Base-by-base conservation (phyloP, 768 basidiomycete species). In the Rhizopogon vesiculosus region DNA sequence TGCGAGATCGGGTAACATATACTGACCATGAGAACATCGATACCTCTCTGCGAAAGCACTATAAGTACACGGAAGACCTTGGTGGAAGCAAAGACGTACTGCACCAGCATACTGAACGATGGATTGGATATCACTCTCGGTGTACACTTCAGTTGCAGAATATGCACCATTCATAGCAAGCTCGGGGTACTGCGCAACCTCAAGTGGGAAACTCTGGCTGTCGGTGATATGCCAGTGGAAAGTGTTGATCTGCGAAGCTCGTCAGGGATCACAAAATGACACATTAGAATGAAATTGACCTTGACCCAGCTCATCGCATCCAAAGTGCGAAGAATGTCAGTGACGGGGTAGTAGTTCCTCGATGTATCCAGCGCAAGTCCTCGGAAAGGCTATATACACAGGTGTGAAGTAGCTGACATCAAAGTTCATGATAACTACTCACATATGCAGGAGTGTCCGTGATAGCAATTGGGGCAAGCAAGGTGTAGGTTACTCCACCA, bases 191-290 rank as follows among this genome's bases (percentile, higher is more conserved):
- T 77, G 77, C 3, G 81, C 73, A 18, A 93, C 71, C 40, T 79
- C 74, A 15, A 93, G 75, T 1, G 92, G 91, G 74, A 89, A 94
- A 38, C 83, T 85, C 62, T 93, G 89, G 53, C 84, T 83, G 69
- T 94, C 92, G 38, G 84, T 83, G 55, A 91, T 76, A 64, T 93
- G 92, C 91, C 91, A 93, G 60, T 93, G 89, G 61, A 93, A 80
- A 1, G 81, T 82, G 68, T 85, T 91, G 48, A 90, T 79, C 83
- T 85, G 43, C 3, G 7, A 16, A 59, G 9, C 9, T 12, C 15
- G 18, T 53, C 6, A 39, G 39, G 9, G 3, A 44, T 29, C 7
- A 29, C 13, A 18, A 33, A 13, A 48, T 41, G 40, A n/a, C 40
- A 18, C 12, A 15, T 8, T 1, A 53, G 31, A 45, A 6, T 31